Base-by-base conservation (phyloP, 305 asterid genomes). In the Fraxinus angustifolia region DNA sequence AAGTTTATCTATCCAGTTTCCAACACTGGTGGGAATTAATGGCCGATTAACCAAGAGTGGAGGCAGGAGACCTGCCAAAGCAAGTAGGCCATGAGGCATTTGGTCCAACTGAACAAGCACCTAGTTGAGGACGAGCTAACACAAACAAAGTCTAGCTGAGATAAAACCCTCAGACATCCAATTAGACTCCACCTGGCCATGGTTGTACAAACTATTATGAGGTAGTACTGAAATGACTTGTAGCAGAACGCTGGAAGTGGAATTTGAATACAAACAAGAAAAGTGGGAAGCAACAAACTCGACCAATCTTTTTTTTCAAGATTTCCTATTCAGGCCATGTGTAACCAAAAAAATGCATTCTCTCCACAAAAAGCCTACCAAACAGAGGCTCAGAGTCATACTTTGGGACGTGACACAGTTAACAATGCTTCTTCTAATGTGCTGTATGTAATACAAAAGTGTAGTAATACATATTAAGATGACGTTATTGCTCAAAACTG, bases 381-480 rank as follows among this genome's bases (percentile, higher is more conserved):
- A 23, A 23, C 26, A 23, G 26, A 23, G 26, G 26, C 26, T 23
- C 26, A 23, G 26, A 36, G 76, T 6, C 48, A 62, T 81, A 30
- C 71, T 28, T 76, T 8, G 31, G 67, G 79, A 31, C 6, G 19
- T 6, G 23, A 60, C n/a, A 48, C 53, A 53, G 58, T 72, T n/a
- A 33, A 30, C 28, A 38, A 14, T 80, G 30, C 73, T 78, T 60
- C 34, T 78, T 76, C 19, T 56, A 45, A 78, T 80, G 71, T 48
- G 42, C 76, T 53, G 30, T 28, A 36, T n/a, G 26, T 80, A 70
- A 80, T 50, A 26, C 23, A 58, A 58, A 3, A 17, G 28, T 10
- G 70, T 67, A 16, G 72, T 76, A 12, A 76, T 45, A 65, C 56
- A 79, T 71, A 58, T 31, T 48, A 79, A 70, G 50, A 65, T 50